phyloP scores from a whole-genome alignment of 2,329 filamentous ascomycete species.

The Diaporthe australafricana region DNA sequence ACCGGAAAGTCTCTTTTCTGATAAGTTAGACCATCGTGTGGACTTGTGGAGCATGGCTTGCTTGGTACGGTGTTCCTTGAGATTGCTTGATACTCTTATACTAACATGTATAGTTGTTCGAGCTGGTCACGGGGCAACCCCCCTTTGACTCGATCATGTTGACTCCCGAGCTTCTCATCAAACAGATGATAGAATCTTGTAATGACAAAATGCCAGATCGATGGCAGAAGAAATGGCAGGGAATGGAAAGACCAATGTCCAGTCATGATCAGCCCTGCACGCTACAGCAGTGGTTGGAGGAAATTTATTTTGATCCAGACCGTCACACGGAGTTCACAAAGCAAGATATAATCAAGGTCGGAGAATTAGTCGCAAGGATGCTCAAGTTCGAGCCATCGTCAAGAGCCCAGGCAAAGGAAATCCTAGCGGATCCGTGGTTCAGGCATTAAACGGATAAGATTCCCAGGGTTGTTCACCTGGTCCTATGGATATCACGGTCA shows the following conservation, averaged over 20 bases:
- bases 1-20: background rate
- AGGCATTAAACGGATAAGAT: background rate
- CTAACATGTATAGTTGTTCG: background rate
- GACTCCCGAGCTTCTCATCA: background rate
- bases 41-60: slow-evolving; percentile 16
- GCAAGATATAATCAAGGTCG: background rate
- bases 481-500: too few relatives aligned
- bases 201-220: background rate
- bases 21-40: background rate
- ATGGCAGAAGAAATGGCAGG: background rate
- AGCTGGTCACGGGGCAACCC: background rate
- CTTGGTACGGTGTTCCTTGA: background rate
- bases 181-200: background rate
- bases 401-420: background rate
- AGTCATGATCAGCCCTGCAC: background rate
- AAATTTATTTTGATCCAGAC: background rate
- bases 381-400: slow-evolving; percentile 3
- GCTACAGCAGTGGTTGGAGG: background rate
- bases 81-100: background rate
- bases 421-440: slow-evolving; percentile 7
- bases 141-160: background rate
- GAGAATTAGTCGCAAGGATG: background rate
- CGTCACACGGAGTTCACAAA: background rate
- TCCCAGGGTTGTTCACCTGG: too few relatives aligned
- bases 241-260: background rate